Percentiles rank a stretch among this genome's conserved stretches.
Conservation (phyloP, 148 eudicot genomes). For the Silene uniflora region DNA sequence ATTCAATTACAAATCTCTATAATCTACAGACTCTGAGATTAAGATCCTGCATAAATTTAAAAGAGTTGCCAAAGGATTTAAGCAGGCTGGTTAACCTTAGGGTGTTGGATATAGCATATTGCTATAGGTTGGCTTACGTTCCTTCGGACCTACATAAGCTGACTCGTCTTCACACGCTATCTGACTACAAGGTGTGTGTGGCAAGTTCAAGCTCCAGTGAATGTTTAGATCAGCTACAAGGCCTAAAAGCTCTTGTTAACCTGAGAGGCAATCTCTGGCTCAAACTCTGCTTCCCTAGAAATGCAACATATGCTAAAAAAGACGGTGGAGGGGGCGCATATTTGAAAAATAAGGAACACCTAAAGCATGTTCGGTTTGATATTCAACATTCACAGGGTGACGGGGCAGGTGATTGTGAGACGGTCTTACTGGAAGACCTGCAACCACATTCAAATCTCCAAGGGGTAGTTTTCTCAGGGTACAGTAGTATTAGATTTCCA, state of each 20-base stretch:
- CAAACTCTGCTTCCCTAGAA: not conserved
- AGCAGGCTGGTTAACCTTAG: constrained; percentile 14
- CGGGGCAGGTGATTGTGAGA: constrained; percentile 4
- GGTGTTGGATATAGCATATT: constrained; percentile 14
- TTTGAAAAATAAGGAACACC: constrained; percentile 14
- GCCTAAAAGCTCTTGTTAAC: constrained; percentile 13
- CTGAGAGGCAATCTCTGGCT: constrained; percentile 10
- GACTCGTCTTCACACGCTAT: constrained; percentile 15
- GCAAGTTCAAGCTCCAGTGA: constrained; percentile 5
- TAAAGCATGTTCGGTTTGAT: constrained; percentile 1
- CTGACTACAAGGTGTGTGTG: constrained; percentile 5
- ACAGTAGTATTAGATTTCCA: constrained; percentile 18
- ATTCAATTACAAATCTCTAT: constrained; percentile 15
- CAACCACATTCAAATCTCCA: constrained; percentile 26
- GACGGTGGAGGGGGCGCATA: constrained; percentile 2
- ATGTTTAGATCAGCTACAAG: constrained; percentile 18
- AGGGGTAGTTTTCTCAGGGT: constrained; percentile 6
- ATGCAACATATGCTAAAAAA: constrained; percentile 5
- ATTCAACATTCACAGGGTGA: constrained; percentile 4
- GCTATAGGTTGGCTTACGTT: constrained; percentile 8
- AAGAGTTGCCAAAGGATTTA: constrained; percentile 19
- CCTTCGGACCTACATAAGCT: constrained; percentile 14
- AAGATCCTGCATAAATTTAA: constrained; percentile 4
- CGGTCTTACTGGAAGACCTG: constrained; percentile 14
- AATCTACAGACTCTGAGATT: constrained; percentile 19